Evolutionary conservation across 169 alveolate genomes (phyloP), one percentile per base, ranked within the genome.

Genomic region (Cryptosporidium meleagridis): DNA sequence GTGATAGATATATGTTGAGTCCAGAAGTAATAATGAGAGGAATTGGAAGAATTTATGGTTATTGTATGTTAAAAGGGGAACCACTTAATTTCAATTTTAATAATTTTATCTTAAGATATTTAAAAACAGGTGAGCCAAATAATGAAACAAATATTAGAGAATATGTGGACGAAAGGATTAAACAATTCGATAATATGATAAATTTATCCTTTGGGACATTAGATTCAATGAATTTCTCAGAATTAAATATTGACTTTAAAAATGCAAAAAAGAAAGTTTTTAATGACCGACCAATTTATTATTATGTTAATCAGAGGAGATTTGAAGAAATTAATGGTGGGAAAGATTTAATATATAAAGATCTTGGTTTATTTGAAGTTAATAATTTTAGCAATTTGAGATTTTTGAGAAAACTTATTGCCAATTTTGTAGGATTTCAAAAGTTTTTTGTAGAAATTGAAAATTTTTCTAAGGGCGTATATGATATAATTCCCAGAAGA

Each of bases 41-140:
- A 3, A 62, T 80, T 45, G 89, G 89, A 39, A 59, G 89, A 62
- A 39, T 80, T 10, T 80, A 62, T 59, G 89, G 89, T 62, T 58
- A 62, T 65, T 80, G 89, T 21, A 23, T 80, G 62, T 26, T 80
- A 59, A 33, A n/a, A 39, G 89, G 65, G 12, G 75, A 59, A 62
- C 89, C 89, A 23, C 35, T 80, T 26, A 80, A 80, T 62, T 44
- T 80, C 7, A 16, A 62, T 21, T 80, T 80, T 18, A 69, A 23
- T 80, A 41, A 41, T 45, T 62, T 80, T 35, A 62, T 80, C 10
- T 62, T 80, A 37, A 80, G 53, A 37, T 39, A 80, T 21, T 31
- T 73, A 8, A 59, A n/a, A 58, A 16, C 45, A 55, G 86, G 86
- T 3, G 71, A 73, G 0, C 33, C 37, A 18, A 31, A 55, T 31